phyloP scores from a whole-genome alignment of 73 alveolate species.

The Tetrahymena malaccensis region DNA sequence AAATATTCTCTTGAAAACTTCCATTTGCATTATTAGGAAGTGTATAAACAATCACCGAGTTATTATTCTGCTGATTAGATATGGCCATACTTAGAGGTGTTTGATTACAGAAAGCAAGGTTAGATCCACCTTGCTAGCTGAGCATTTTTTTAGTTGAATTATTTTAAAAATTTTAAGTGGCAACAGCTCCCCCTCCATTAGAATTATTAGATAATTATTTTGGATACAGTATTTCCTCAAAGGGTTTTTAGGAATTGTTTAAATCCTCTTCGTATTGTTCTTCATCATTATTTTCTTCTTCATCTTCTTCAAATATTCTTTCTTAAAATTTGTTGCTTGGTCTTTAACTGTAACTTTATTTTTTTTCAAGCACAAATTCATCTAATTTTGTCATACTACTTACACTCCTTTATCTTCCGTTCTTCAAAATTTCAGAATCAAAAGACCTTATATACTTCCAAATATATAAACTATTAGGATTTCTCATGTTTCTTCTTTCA shows the following conservation, averaged over 20 bases:
- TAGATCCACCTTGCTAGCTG: background rate
- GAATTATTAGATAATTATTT: background rate
- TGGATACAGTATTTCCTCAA: background rate
- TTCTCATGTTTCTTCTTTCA: background rate
- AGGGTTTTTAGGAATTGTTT: background rate
- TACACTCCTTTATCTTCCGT: background rate
- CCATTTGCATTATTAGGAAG: background rate
- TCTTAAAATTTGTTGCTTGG: background rate
- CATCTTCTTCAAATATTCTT: background rate
- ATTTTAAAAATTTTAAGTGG: background rate
- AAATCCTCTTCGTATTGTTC: background rate
- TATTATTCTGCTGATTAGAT: background rate
- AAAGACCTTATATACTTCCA: background rate
- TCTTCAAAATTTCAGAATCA: background rate
- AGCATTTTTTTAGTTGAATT: background rate
- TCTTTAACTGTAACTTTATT: background rate
- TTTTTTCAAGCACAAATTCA: background rate
- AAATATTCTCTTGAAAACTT: background rate
- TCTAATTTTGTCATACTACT: background rate
- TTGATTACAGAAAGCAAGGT: background rate
- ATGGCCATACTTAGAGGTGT: background rate
- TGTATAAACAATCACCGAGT: background rate
- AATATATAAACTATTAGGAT: background rate
- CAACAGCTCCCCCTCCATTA: background rate
- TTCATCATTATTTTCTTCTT: background rate